phyloP scores from a whole-genome alignment of 2,329 filamentous ascomycete species.

The Aschersonia sp. region DNA sequence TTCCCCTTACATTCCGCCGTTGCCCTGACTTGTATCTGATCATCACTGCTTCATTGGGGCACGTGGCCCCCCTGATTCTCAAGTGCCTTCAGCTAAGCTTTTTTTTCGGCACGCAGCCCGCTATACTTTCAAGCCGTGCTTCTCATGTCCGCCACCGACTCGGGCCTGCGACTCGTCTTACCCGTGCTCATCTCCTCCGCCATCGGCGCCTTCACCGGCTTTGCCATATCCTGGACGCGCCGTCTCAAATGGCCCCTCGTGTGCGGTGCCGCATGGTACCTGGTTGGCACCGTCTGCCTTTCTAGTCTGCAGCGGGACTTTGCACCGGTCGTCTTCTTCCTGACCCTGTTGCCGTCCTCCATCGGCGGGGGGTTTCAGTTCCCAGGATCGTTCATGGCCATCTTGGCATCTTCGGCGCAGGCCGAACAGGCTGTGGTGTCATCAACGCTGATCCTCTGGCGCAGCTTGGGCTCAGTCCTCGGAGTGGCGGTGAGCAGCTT shows the following conservation, averaged over 20 bases:
- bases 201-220: constrained; percentile 42
- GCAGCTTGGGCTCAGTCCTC: constrained; percentile 56
- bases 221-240: constrained; percentile 45
- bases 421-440: constrained; percentile 54
- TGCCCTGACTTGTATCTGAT: neutral
- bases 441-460: constrained; percentile 56
- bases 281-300: constrained; percentile 37
- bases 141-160: constrained; percentile 51
- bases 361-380: constrained; percentile 51
- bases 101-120: constrained; percentile 27
- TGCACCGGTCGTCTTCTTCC: constrained; percentile 35
- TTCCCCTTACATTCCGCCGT: neutral
- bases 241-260: constrained; percentile 45
- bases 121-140: constrained; percentile 67
- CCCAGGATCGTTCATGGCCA: constrained; percentile 46
- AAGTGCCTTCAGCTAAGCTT: too few species aligned
- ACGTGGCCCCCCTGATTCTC: too few species aligned
- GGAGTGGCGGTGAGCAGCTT: constrained; percentile 60
- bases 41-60: too few species aligned
- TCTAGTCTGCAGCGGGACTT: constrained; percentile 34
- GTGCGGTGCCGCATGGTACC: constrained; percentile 29
- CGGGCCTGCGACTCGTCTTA: constrained; percentile 56
- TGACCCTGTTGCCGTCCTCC: constrained; percentile 40
- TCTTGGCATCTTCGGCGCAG: constrained; percentile 45
- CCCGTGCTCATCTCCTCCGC: constrained; percentile 42